Evolutionary conservation across 805 yeast genomes (phyloP).

Genomic region (Suhomyces sp.): DNA sequence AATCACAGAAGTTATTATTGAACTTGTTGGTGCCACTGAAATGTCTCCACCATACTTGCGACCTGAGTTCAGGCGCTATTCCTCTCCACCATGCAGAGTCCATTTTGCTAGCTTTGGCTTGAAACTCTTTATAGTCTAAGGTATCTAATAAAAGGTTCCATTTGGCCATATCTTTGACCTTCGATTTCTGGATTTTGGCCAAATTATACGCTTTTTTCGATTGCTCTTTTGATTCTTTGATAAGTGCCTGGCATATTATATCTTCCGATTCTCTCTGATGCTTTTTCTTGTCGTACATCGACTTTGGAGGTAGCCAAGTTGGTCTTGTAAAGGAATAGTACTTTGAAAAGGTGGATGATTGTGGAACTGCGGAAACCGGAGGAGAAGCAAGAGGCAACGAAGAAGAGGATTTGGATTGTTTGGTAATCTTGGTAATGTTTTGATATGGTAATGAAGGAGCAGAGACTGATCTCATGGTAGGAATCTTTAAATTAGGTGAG

Average conservation of each 20-base stretch:
- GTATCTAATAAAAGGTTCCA: constrained; percentile 18
- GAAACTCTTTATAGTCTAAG: constrained; percentile 6
- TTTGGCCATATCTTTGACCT: constrained; percentile 29
- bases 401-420: background rate
- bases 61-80: constrained; percentile 27
- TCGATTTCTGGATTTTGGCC: constrained; percentile 29
- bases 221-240: constrained; percentile 34
- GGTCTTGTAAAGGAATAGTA: constrained; percentile 56
- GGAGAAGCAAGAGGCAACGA: background rate
- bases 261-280: constrained; percentile 54
- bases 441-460: constrained; percentile 1
- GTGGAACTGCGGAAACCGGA: background rate
- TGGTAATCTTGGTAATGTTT: background rate
- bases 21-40: constrained; percentile 3
- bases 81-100: constrained; percentile 24
- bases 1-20: constrained; percentile 2
- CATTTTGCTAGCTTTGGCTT: constrained; percentile 7
- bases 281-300: constrained; percentile 46
- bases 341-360: constrained; percentile 5
- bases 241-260: constrained; percentile 40
- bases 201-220: constrained; percentile 27
- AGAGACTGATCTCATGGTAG: constrained; percentile 3
- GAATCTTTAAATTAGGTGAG: background rate
- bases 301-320: constrained; percentile 63
- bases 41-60: constrained; percentile 47